These are phyloP conservation scores for Parachaetomium inaequale DNA, from an alignment of 495 filamentous ascomycete species.

Conservation along the genomic window DNA sequence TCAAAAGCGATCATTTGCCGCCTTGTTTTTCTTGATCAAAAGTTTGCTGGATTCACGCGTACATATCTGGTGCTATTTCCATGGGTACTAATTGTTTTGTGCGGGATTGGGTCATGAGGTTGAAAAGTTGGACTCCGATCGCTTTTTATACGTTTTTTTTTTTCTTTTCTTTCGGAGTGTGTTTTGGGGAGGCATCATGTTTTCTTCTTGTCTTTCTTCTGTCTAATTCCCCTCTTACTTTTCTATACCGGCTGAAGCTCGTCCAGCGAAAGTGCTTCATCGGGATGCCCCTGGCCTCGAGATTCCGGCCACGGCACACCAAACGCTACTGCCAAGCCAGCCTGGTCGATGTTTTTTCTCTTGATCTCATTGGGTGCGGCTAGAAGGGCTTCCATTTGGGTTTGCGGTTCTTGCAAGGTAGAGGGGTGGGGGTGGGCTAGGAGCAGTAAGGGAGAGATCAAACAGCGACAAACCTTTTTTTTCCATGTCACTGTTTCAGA, in stretches of 20 bases:
- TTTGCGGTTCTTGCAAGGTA: constrained; percentile 6
- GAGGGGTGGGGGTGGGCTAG: neutral
- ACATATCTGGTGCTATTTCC: constrained; percentile 29
- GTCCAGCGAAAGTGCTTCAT: neutral
- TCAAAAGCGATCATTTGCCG: neutral
- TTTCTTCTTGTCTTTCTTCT: constrained; percentile 5
- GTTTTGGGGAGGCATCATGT: constrained; percentile 13
- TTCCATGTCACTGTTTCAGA: constrained; percentile 20
- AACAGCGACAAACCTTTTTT: constrained; percentile 15
- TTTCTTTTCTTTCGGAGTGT: constrained; percentile 8
- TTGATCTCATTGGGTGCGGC: constrained; percentile 6
- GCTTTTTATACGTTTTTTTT: constrained; percentile 12
- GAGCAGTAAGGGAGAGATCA: neutral
- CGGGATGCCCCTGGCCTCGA: neutral
- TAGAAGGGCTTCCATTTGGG: constrained; percentile 1
- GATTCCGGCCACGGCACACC: neutral
- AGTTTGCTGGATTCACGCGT: constrained; percentile 26
- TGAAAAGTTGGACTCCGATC: constrained; percentile 29
- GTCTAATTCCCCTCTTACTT: constrained; percentile 10
- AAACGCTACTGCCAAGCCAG: neutral
- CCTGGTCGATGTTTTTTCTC: neutral
- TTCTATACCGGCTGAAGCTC: constrained; percentile 6
- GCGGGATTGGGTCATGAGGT: constrained; percentile 21
- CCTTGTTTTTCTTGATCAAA: constrained; percentile 22
- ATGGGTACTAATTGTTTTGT: constrained; percentile 16